These are phyloP conservation scores for Amniculicola lignicola DNA, from an alignment of 495 filamentous ascomycete genomes.

Conservation along the genomic window DNA sequence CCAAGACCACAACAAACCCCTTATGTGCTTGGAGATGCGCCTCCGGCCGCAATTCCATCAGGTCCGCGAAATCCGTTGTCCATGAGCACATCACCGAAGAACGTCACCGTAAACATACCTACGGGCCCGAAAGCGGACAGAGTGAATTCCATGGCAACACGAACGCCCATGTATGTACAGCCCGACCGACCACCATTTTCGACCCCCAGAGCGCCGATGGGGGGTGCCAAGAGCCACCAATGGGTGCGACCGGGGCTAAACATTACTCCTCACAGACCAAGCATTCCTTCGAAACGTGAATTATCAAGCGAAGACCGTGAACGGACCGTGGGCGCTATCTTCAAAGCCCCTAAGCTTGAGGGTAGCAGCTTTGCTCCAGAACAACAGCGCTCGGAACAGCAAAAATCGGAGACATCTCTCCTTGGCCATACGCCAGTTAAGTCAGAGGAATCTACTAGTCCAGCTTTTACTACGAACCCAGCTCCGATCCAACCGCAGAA, in stretches of 20 bases:
- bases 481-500: not conserved
- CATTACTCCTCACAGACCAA: slow-evolving; percentile 1
- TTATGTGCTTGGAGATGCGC: slow-evolving; percentile 19
- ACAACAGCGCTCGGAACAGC: slow-evolving; percentile 5
- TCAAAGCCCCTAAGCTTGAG: slow-evolving; percentile 31
- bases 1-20: slow-evolving; percentile 15
- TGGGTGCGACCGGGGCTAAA: slow-evolving; percentile 40
- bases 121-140: slow-evolving; percentile 44
- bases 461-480: not conserved
- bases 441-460: not conserved
- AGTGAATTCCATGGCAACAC: slow-evolving; percentile 27
- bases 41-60: slow-evolving; percentile 27
- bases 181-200: slow-evolving; percentile 35
- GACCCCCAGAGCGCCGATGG: slow-evolving; percentile 18
- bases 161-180: slow-evolving; percentile 22
- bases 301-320: slow-evolving; percentile 28
- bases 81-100: slow-evolving; percentile 40
- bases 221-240: slow-evolving; percentile 27
- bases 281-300: slow-evolving; percentile 28
- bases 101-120: slow-evolving; percentile 34
- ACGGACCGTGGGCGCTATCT: slow-evolving; percentile 17
- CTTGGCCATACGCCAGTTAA: not conserved
- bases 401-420: not conserved
- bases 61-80: slow-evolving; percentile 32
- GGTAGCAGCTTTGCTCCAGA: slow-evolving; percentile 3